phyloP scores from a whole-genome alignment of 345 rosid genomes.

The Lumnitzera racemosa region DNA sequence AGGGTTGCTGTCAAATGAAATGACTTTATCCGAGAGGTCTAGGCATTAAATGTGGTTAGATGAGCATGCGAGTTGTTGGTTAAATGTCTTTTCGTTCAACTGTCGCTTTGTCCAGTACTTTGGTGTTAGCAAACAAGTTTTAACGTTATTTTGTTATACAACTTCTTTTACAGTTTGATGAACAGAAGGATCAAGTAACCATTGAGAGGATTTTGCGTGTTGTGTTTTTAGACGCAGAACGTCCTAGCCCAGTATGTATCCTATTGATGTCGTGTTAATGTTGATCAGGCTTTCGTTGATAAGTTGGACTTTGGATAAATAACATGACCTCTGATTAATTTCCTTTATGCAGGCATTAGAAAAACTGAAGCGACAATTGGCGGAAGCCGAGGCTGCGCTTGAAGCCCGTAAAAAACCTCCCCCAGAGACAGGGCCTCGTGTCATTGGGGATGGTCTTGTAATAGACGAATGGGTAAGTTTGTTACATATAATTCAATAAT shows the following conservation, averaged over 20 bases:
- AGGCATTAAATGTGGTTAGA: no score
- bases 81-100: neutral
- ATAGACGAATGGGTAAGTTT: conserved; percentile 88
- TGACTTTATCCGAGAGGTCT: no score
- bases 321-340: conserved; percentile 1
- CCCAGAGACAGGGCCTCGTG: conserved; percentile 66
- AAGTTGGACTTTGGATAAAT: no score
- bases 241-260: conserved; percentile 67
- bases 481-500: neutral
- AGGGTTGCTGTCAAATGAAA: no score
- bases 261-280: neutral
- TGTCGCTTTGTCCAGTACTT: neutral
- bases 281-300: no score
- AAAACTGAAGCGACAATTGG: conserved; percentile 76
- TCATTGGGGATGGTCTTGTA: conserved; percentile 90
- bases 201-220: conserved; percentile 77
- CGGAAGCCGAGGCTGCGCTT: conserved; percentile 90
- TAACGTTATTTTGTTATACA: neutral
- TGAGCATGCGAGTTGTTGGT: neutral
- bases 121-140: neutral
- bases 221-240: conserved; percentile 61
- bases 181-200: conserved; percentile 76
- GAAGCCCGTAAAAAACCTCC: conserved; percentile 85
- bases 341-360: conserved; percentile 45
- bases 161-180: conserved; percentile 69